A percentile compares a stretch with the other conserved stretches of the same genome.
These are phyloP conservation scores for Xanthoconium separans DNA, from an alignment of 1,284 basidiomycete species.

Conservation along the genomic window DNA sequence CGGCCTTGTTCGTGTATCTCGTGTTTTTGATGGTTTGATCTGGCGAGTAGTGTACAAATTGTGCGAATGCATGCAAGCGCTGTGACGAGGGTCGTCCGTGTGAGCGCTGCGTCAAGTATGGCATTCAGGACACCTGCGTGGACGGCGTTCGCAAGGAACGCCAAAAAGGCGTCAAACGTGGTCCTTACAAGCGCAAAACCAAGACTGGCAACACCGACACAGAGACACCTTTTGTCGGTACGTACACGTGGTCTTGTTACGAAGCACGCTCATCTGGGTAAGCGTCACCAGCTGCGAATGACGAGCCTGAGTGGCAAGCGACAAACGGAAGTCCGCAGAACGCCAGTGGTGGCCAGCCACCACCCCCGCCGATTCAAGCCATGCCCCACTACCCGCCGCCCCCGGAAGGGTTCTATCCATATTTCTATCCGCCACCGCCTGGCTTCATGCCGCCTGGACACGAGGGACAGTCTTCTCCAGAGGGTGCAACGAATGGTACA, in stretches of 20 bases:
- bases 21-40: slow-evolving; percentile 5
- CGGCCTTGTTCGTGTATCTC: neutral
- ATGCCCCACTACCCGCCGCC: slow-evolving; percentile 39
- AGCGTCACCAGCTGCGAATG: slow-evolving; percentile 16
- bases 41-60: slow-evolving; percentile 66
- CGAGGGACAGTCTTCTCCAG: slow-evolving; percentile 42
- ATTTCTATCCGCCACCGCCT: slow-evolving; percentile 49
- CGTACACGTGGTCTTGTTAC: slow-evolving; percentile 9
- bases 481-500: slow-evolving; percentile 39
- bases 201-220: slow-evolving; percentile 36
- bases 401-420: slow-evolving; percentile 54
- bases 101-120: slow-evolving; percentile 80
- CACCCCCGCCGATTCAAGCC: slow-evolving; percentile 37
- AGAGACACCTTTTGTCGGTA: slow-evolving; percentile 23
- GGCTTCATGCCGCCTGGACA: slow-evolving; percentile 40
- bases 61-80: slow-evolving; percentile 82
- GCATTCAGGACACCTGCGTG: slow-evolving; percentile 63
- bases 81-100: slow-evolving; percentile 82
- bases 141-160: slow-evolving; percentile 81
- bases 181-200: slow-evolving; percentile 80
- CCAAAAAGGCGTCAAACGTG: slow-evolving; percentile 84
- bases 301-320: slow-evolving; percentile 36
- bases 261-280: slow-evolving; percentile 15
- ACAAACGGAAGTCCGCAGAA: slow-evolving; percentile 26
- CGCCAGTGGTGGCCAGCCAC: slow-evolving; percentile 31